These are phyloP conservation scores for Candolleomyces efflorescens DNA, from an alignment of 768 basidiomycete genomes.

Conservation along the genomic window DNA sequence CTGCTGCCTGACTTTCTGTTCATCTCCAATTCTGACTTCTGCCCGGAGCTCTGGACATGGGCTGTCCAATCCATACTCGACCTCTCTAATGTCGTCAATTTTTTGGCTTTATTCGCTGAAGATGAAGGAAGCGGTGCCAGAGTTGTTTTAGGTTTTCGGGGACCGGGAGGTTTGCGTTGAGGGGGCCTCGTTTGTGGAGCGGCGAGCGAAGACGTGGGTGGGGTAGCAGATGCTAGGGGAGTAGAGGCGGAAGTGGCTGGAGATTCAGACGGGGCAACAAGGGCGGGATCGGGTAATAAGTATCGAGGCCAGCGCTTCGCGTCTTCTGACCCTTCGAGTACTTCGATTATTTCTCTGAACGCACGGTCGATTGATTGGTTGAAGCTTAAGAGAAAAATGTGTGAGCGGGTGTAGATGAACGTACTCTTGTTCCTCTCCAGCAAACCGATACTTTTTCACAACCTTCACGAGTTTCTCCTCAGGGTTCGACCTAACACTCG, in stretches of 20 bases:
- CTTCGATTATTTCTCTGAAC: conserved; percentile 68
- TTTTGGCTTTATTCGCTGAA: conserved; percentile 54
- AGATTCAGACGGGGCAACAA: no score
- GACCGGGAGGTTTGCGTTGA: conserved; percentile 49
- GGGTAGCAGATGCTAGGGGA: conserved; percentile 11
- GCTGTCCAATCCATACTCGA: conserved; percentile 83
- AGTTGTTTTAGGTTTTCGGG: conserved; percentile 59
- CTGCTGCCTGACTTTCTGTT: conserved; percentile 75
- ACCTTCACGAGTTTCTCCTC: conserved; percentile 54
- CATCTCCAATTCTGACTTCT: conserved; percentile 70
- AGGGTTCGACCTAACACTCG: neutral
- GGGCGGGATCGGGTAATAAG: no score
- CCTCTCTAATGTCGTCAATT: conserved; percentile 80
- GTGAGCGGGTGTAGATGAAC: conserved; percentile 19
- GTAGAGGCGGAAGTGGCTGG: neutral
- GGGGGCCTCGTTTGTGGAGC: conserved; percentile 9
- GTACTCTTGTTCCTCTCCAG: conserved; percentile 72
- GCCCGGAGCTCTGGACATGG: conserved; percentile 45
- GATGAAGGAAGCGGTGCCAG: conserved; percentile 47
- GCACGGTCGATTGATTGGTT: conserved; percentile 6
- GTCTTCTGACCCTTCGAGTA: conserved; percentile 67
- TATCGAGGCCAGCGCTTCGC: conserved; percentile 70
- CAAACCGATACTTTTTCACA: conserved; percentile 66
- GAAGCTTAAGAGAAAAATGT: neutral
- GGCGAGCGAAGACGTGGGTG: neutral